phyloP scores from a whole-genome alignment of 306 rosid species.

The Dryas octopetala region DNA sequence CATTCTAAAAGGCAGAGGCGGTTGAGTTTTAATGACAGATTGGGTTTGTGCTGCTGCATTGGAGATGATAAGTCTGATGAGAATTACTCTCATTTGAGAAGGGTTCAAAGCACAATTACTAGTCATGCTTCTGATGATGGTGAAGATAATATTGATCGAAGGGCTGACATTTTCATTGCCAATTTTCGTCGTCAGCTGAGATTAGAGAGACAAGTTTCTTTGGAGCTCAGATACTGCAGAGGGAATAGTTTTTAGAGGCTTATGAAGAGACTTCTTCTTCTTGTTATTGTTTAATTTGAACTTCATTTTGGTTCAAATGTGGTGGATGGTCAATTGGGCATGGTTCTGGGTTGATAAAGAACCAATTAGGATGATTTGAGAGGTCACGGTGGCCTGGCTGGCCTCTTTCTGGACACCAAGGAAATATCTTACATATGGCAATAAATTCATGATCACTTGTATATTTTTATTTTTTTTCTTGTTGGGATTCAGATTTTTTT shows the following conservation, averaged over 20 bases:
- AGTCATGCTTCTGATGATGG: background rate
- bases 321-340: background rate
- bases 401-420: background rate
- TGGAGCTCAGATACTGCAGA: constrained; percentile 36
- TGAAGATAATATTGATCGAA: constrained; percentile 54
- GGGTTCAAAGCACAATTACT: constrained; percentile 25
- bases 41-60: constrained; percentile 29
- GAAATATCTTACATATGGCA: background rate
- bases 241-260: constrained; percentile 5
- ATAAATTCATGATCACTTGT: background rate
- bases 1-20: constrained; percentile 24
- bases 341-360: background rate
- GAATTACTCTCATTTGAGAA: background rate
- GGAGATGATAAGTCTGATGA: constrained; percentile 31
- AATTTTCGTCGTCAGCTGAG: constrained; percentile 49
- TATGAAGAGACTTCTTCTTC: background rate
- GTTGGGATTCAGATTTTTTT: background rate
- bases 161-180: constrained; percentile 61
- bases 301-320: no score
- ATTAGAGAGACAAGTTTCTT: constrained; percentile 53
- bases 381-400: background rate
- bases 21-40: constrained; percentile 30
- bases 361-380: background rate
- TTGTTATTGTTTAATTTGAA: background rate
- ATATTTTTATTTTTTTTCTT: background rate